Base-by-base conservation (phyloP, 1,284 basidiomycete species). In the Sanghuangporus weigelae region DNA sequence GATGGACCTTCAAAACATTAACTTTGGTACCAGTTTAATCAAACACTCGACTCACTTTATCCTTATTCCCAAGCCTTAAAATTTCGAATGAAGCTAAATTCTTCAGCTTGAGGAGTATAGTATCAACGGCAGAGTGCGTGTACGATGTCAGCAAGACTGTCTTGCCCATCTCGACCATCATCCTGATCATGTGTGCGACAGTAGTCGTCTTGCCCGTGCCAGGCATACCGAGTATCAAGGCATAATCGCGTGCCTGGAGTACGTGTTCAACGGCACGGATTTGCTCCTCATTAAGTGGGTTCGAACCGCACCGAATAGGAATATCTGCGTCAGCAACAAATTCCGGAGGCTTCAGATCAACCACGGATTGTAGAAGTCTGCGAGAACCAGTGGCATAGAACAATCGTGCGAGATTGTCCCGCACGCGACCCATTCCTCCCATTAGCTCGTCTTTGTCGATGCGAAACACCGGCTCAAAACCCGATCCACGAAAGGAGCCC, bases 181-280 rank as follows among this genome's bases (percentile, higher is more conserved):
- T 81, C 68, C 85, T 84, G 71, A 99, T 95, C 49, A 98, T 83
- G 48, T 93, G 89, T 0, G 93, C 93, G 61, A 98, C 91, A 3
- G 96, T 92, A 0, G 95, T 97, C 40, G 96, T 98, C 77, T 99
- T 99, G 8, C 96, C 96, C 2, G 97, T 98, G 0, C 96, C 96
- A 1, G 96, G 96, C 97, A 99, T 98, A 26, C 96, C 97, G 5
- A 98, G 81, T 38, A 99, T 84, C 53, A 98, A 77, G 0, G 95
- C 89, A 72, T 98, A 99, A 74, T 99, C 96, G 65, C 86, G 78
- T 0, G 96, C 93, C 2, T 80, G 78, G 16, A 98, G 75, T 2
- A 91, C 92, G 66, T 86, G 89, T 36, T 77, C 73, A 72, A 98
- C 82, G 0, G 95, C 96, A 2, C 74, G 74, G 53, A 78, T 73